Evolutionary conservation across 2,329 filamentous ascomycete species (phyloP).

Genomic region (Beauveria varroae): DNA sequence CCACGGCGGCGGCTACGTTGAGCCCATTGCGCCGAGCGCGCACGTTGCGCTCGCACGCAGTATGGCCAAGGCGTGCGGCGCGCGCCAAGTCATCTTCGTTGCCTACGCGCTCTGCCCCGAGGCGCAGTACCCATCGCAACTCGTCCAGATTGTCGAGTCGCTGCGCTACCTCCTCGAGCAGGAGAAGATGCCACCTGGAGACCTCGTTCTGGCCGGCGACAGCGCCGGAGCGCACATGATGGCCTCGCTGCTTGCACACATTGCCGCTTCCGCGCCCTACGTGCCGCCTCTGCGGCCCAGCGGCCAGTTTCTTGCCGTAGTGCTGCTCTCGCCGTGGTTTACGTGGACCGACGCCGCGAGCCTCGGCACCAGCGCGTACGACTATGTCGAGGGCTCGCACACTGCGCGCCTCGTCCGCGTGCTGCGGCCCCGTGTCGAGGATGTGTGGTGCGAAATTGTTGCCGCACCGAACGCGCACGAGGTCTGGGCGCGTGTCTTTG

Average conservation of each 20-base stretch:
- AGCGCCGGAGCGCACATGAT: constrained; percentile 18
- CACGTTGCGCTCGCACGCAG: constrained; percentile 16
- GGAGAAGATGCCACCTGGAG: constrained; percentile 3
- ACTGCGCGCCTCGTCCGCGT: not conserved
- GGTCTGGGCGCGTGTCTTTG: constrained; percentile 8
- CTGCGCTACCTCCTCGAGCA: constrained; percentile 15
- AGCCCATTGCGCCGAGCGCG: constrained; percentile 12
- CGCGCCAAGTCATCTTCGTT: constrained; percentile 15
- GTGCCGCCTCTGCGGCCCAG: constrained; percentile 7
- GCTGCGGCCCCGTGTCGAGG: not conserved
- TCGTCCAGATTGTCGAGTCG: constrained; percentile 16
- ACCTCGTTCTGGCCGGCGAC: constrained; percentile 18
- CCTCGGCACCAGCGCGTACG: constrained; percentile 14
- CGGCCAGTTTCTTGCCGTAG: constrained; percentile 9
- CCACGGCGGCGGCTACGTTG: constrained; percentile 19
- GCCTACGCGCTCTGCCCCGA: constrained; percentile 18
- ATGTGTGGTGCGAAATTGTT: constrained; percentile 9
- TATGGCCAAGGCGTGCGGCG: constrained; percentile 11
- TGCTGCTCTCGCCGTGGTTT: constrained; percentile 17
- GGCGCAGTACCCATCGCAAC: constrained; percentile 17
- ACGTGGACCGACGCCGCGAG: constrained; percentile 14
- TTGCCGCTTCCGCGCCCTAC: constrained; percentile 14
- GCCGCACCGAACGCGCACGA: not conserved
- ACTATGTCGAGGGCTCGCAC: constrained; percentile 12
- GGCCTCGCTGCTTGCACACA: constrained; percentile 16